Base-by-base conservation (phyloP, 1,284 basidiomycete species). In the Ganoderma meredithae region DNA sequence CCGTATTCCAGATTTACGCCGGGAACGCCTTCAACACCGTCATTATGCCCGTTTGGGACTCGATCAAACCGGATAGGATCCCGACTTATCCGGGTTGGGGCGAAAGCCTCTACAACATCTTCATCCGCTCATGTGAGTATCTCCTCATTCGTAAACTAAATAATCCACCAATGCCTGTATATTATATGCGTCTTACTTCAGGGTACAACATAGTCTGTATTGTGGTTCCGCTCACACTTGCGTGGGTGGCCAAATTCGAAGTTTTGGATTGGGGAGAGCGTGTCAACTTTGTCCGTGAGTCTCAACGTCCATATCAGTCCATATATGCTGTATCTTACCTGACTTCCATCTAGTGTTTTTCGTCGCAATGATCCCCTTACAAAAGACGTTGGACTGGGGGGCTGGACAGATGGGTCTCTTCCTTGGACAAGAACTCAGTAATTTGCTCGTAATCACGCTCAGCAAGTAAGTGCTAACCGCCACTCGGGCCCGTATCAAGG, bases 391-490 rank as follows among this genome's bases (percentile, higher is more conserved):
- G 69, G 88, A 90, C 66, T 90, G 83, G 80, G 85, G 85, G 59
- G 89, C 87, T 47, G 88, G 89, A 72, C 86, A 90, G 73, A 85
- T 90, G 83, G 80, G 83, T 10, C 80, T 83, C 43, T 90, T 90
- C 75, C 80, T 86, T 4, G 87, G 88, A 1, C 83, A 83, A 69
- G 84, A 86, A 66, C 76, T 90, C 3, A 88, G 89, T 25, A 88
- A 90, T 73, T 77, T 91, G 10, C 75, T 89, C 27, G 80, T 84
- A 17, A 82, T 90, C 52, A 87, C 88, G 0, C 78, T 90, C 52
- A 89, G 89, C 79, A 90, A 90, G 88, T 89, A 65, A 65, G 83
- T 12, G 43, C 25, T 41, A 55, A 17, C 3, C 27, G 6, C 41
- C 5, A 31, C 7, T 10, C 5, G 3, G 0, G 13, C 8, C 13